Base-by-base conservation (phyloP, 2,329 filamentous ascomycete genomes). In the Aspergillus spinulosporus region DNA sequence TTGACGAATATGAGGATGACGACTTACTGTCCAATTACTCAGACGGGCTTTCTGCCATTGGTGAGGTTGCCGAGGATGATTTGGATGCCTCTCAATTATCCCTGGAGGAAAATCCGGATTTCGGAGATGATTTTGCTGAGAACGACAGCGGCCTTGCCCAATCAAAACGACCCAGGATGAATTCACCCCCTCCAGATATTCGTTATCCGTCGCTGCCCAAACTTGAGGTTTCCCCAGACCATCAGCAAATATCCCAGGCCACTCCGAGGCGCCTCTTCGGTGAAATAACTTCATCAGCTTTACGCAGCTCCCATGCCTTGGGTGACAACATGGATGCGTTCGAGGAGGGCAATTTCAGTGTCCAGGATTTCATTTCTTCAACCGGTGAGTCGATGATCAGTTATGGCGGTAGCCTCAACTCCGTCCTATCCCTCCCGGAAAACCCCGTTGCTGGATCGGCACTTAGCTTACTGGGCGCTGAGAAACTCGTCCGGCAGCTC, bases 1-100 rank as follows among this genome's bases (percentile, higher is more conserved):
- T 82, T 4, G 81, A 81, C 52, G 81, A 90, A 63, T 87, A 88
- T 58, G 80, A 85, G 3, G 86, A 88, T 47, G 82, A 86, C 43
- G 80, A 79, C 15, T 79, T 84, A 12, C 73, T 85, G n/a, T 78
- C 78, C n/a, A 72, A 81, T 4, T 75, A 77, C 29, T 55, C 65
- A 12, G 65, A 68, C 2, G 63, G 59, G 9, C 67, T 76, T 45
- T 69, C 68, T 32, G 70, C 72, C 15, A 75, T 74, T 45, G 66
- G 67, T 4, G 74, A 76, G 58, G 71, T 72, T 49, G 56, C 62
- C 1, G 74, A 76, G 42, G 76, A 76, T 8, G 75, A 75, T 28
- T 64, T 76, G 31, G 74, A 79, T 59, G 82, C 87, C 1, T 88
- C 87, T 0, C 85, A 87, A 59, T 75, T 90, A 28, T 89, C 84